Evolutionary conservation across 2,329 filamentous ascomycete species (phyloP), one percentile per base, ranked within the genome.

Genomic region (Biscogniauxia mediterranea): DNA sequence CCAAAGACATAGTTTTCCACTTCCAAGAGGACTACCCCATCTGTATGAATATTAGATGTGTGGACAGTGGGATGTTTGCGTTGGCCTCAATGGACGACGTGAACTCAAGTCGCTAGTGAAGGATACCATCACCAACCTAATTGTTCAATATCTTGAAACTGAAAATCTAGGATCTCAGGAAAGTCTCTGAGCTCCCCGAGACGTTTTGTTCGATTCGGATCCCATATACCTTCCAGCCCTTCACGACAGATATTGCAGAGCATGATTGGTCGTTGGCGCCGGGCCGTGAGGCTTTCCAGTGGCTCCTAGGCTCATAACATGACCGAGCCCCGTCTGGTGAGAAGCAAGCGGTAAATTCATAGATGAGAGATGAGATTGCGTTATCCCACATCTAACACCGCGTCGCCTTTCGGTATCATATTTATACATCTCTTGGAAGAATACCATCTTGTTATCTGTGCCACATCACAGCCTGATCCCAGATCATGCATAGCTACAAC

Each of bases 231-330:
- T 25, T 62, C 54, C 1, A 66, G 50, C 1, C 63, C 62, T 20
- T 54, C 42, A 25, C 60, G 60, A 46, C 66, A 64, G 6, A 64
- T 60, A 25, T 59, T 52, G 42, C 67, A 69, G 42, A 66, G 23
- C 65, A 66, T 67, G 25, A 53, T 32, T 46, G 19, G 13, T 17
- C 5, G 13, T 42, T 11, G 3, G 15, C 9, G 13, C 9, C 15
- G 13, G 38, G 15, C 15, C 9, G 38, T 42, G 15, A 9, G 13
- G 15, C 9, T 42, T 42, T 28, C 8, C 5, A 11, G 46, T 50
- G 46, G 46, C 46, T 5, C 19, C 46, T 50, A 11, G 5, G 46
- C 46, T 50, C 26, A 28, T 28, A 28, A 8, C 26, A 28, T 5
- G 26, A 28, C 26, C 8, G 26, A 28, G 26, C 26, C 8, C 5